phyloP scores from a whole-genome alignment of 1,284 basidiomycete genomes.

The Cystobasidiaceae sp. region DNA sequence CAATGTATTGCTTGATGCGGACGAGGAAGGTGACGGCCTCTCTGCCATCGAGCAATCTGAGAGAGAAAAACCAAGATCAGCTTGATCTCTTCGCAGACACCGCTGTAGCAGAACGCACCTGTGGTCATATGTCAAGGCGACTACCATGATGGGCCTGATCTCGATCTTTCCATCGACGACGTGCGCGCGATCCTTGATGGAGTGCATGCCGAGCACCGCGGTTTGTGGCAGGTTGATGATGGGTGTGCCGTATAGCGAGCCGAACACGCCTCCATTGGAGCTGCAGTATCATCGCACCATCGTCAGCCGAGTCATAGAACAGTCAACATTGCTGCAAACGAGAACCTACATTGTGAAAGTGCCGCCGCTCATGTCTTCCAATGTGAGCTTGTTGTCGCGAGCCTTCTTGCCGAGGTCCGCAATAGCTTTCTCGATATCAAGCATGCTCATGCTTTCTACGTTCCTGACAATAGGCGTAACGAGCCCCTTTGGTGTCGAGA shows the following conservation, averaged over 20 bases:
- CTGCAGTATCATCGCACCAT: constrained; percentile 50
- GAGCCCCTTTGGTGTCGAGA: constrained; percentile 93
- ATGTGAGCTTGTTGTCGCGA: constrained; percentile 84
- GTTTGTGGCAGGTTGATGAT: constrained; percentile 90
- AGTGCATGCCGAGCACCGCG: constrained; percentile 92
- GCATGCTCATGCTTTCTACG: constrained; percentile 75
- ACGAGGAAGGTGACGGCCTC: constrained; percentile 97
- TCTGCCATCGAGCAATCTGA: constrained; percentile 73
- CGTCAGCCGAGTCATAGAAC: not conserved
- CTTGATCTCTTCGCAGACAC: not conserved
- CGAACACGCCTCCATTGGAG: constrained; percentile 98
- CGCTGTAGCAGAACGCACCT: constrained; percentile 8
- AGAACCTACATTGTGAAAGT: constrained; percentile 85
- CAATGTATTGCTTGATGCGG: constrained; percentile 64
- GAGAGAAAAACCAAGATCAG: constrained; percentile 32
- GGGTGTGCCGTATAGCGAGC: constrained; percentile 91
- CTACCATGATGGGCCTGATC: constrained; percentile 91
- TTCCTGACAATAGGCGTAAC: constrained; percentile 96
- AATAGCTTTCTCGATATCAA: constrained; percentile 92
- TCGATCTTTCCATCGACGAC: constrained; percentile 92
- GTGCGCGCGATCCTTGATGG: constrained; percentile 89
- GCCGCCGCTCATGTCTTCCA: constrained; percentile 82
- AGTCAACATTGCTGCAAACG: not conserved
- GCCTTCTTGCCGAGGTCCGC: constrained; percentile 88
- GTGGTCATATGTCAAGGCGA: constrained; percentile 44